Evolutionary conservation across 2,329 filamentous ascomycete genomes (phyloP).

Genomic region (Penicillium sumatraense): DNA sequence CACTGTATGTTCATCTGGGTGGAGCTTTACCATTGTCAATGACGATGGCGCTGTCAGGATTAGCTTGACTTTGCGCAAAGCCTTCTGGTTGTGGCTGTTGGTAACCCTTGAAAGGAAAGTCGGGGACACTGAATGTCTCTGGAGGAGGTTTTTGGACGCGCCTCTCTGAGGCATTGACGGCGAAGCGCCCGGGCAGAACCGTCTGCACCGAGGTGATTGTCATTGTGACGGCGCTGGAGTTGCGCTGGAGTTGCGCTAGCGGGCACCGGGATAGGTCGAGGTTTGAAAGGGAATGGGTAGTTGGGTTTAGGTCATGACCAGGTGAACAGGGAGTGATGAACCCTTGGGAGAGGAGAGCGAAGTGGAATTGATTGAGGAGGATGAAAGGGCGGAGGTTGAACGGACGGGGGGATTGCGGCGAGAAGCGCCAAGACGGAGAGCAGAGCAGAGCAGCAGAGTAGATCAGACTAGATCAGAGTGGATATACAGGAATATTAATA

Average conservation of each 20-base stretch:
- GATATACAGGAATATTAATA: background rate
- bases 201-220: slow-evolving; percentile 48
- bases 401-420: background rate
- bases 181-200: slow-evolving; percentile 42
- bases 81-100: slow-evolving; percentile 67
- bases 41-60: slow-evolving; percentile 76
- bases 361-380: background rate
- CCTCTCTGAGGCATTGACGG: slow-evolving; percentile 49
- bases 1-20: background rate
- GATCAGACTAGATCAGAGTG: background rate
- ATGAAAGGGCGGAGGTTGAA: background rate
- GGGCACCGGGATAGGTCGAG: slow-evolving; percentile 25
- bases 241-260: slow-evolving; percentile 14
- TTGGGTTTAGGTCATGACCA: background rate
- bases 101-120: slow-evolving; percentile 66
- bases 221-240: slow-evolving; percentile 38
- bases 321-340: background rate
- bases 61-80: slow-evolving; percentile 68
- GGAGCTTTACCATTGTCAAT: slow-evolving; percentile 87
- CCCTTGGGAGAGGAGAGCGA: background rate
- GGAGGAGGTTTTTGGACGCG: slow-evolving; percentile 60
- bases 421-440: background rate
- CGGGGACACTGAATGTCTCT: slow-evolving; percentile 58
- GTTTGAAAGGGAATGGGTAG: slow-evolving; percentile 11
- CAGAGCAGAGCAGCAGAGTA: background rate